Conservation (phyloP, 768 basidiomycete genomes). For the Gymnopilus dilepis region DNA sequence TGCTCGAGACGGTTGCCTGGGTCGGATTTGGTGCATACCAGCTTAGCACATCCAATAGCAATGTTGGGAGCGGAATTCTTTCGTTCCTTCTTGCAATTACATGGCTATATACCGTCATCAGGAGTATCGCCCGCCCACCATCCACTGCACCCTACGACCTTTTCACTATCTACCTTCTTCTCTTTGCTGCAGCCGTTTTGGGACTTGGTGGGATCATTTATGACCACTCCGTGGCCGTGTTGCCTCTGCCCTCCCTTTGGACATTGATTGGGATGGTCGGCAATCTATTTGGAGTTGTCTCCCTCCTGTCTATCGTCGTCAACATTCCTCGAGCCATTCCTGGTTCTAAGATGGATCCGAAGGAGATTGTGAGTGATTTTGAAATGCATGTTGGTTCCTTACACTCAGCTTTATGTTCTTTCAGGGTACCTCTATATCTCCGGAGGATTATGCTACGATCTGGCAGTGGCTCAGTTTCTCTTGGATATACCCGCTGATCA, state of each 20-base stretch:
- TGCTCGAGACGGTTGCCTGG: slow-evolving; percentile 63
- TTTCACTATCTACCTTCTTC: slow-evolving; percentile 57
- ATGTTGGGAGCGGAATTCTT: slow-evolving; percentile 41
- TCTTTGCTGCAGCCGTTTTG: slow-evolving; percentile 51
- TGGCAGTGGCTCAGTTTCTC: slow-evolving; percentile 73
- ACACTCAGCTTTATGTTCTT: background rate
- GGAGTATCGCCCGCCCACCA: slow-evolving; percentile 55
- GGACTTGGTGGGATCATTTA: slow-evolving; percentile 61
- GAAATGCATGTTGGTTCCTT: background rate
- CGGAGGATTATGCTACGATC: slow-evolving; percentile 78
- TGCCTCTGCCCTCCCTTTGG: slow-evolving; percentile 44
- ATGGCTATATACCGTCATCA: slow-evolving; percentile 73
- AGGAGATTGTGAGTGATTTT: slow-evolving; percentile 60
- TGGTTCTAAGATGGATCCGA: slow-evolving; percentile 49
- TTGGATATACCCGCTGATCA: slow-evolving; percentile 73
- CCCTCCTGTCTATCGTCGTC: slow-evolving; percentile 52
- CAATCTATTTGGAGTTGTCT: slow-evolving; percentile 51
- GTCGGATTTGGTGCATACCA: slow-evolving; percentile 56
- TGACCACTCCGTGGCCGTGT: slow-evolving; percentile 47
- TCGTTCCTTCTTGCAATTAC: slow-evolving; percentile 53
- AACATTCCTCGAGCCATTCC: slow-evolving; percentile 72
- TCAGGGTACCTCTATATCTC: slow-evolving; percentile 60
- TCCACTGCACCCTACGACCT: slow-evolving; percentile 68
- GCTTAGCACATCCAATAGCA: slow-evolving; percentile 39
- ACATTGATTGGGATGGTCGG: slow-evolving; percentile 32